Conservation (phyloP, 179 eudicot genomes). For the Beta corolliflora region DNA sequence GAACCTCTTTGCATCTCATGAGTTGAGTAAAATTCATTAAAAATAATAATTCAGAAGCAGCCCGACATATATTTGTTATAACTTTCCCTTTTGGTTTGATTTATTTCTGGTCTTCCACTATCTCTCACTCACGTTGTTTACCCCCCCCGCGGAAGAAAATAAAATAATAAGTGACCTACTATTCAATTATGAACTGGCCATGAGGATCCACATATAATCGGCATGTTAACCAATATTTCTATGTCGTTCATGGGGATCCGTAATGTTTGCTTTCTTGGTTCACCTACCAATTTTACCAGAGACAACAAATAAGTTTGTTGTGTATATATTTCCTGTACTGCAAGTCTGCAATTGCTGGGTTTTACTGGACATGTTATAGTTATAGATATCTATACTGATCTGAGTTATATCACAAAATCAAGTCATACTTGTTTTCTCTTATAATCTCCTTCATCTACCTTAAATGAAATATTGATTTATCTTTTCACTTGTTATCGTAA, state of each 20-base stretch:
- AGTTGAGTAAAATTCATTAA: background rate
- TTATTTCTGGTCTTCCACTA: background rate
- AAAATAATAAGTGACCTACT: too few species aligned
- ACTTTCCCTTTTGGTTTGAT: background rate
- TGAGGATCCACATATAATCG: too few species aligned
- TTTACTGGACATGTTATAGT: background rate
- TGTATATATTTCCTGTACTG: background rate
- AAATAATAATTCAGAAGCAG: background rate
- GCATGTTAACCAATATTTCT: too few species aligned
- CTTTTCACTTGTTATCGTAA: background rate
- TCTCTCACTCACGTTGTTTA: too few species aligned
- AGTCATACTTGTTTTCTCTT: background rate
- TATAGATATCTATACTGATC: background rate
- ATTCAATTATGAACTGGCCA: too few species aligned
- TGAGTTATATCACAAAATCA: constrained; percentile 1
- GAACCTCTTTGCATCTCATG: background rate
- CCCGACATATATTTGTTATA: background rate
- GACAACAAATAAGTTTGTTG: too few species aligned
- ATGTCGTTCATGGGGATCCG: too few species aligned
- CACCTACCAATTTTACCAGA: too few species aligned
- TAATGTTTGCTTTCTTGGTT: too few species aligned
- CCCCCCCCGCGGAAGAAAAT: background rate
- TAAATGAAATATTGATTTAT: background rate
- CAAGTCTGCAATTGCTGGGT: background rate
- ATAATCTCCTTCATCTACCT: background rate